Base-by-base conservation (phyloP, 129 eudicot species). In the Oenanthe sinensis region DNA sequence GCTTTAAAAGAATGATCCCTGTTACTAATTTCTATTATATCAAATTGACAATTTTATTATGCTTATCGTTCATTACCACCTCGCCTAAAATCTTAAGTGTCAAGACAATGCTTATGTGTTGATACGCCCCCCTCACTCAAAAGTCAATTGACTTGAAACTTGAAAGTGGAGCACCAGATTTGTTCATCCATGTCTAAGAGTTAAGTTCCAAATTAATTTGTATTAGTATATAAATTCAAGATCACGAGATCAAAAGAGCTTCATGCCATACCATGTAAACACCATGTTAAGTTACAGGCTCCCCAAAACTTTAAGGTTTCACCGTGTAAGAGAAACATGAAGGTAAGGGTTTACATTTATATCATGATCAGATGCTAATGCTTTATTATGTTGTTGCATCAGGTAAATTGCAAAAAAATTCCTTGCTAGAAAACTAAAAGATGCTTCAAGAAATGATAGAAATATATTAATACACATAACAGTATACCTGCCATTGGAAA, bases 401-500 rank as follows among this genome's bases (percentile, higher is more conserved):
- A 62, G 2, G 70, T 26, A 62, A 24, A 62, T 62, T 62, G 37
- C 14, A 12, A 17, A 6, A 2, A 50, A 50, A 1, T 0, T 50
- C 58, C 10, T 50, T 14, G 10, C 22, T 50, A 50, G 2, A 50
- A 15, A 1, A 50, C 58, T 12, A 15, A 50, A 9, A 12, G 20
- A 50, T 50, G 14, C 12, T 24, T n/a, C 7, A 60, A 24, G 69
- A 24, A 36, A 8, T 26, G 24, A 24, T 10, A 62, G 5, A 26
- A 62, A 62, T 2, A 62, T 4, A 62, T 24, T 5, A 24, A 62
- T 15, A 62, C 28, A 3, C 24, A 26, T 62, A 24, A 10, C 69
- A 24, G 9, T 22, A 10, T 24, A 87, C 99, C 99, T 92, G 86
- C 99, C 99, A 87, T 96, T 96, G 55, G 92, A 81, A 26, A 96